These are phyloP conservation scores for Gomphus bonarii DNA, from an alignment of 1,284 basidiomycete species.

Conservation along the genomic window DNA sequence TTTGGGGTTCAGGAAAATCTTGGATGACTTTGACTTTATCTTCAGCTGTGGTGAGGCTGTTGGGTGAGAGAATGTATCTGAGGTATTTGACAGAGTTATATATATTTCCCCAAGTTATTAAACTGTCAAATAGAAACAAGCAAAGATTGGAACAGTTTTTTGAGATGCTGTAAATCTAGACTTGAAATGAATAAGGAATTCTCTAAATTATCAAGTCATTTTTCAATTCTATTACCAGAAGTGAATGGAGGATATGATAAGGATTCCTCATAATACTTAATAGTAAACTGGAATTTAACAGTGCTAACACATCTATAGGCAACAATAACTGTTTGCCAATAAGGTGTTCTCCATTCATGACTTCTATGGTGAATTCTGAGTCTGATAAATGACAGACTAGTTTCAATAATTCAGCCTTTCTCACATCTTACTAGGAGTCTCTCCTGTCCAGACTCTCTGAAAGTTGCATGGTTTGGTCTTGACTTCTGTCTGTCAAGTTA, in stretches of 20 bases:
- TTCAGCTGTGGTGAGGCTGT: too few species aligned
- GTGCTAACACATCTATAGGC: background rate
- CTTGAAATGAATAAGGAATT: background rate
- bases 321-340: conserved; percentile 17
- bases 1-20: too few species aligned
- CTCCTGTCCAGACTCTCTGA: conserved; percentile 18
- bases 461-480: conserved; percentile 17
- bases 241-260: background rate
- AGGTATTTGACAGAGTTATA: too few species aligned
- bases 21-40: too few species aligned
- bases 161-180: too few species aligned
- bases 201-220: background rate
- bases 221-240: background rate
- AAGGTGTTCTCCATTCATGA: conserved; percentile 19
- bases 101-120: too few species aligned
- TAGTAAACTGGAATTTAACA: conserved; percentile 11
- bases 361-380: conserved; percentile 19
- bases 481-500: too few species aligned
- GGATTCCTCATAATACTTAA: conserved; percentile 13
- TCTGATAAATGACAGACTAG: conserved; percentile 14
- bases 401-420: conserved; percentile 18
- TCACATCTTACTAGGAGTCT: conserved; percentile 22
- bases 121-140: too few species aligned
- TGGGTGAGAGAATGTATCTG: too few species aligned
- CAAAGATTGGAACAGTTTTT: too few species aligned